phyloP scores from a whole-genome alignment of 78 protist species.

The Dictyostelium capitatum region DNA sequence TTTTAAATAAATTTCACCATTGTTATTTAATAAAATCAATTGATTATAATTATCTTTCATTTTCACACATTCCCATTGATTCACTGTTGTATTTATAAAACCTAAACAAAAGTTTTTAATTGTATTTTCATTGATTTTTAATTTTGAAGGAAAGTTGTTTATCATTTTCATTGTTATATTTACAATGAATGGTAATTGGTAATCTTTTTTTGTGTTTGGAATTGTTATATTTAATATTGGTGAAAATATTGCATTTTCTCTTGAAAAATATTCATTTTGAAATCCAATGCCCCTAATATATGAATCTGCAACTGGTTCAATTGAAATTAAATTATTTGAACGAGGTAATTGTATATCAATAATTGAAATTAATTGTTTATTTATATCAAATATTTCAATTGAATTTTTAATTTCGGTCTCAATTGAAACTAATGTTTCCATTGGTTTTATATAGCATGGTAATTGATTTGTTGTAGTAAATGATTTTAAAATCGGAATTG shows the following conservation, averaged over 20 bases:
- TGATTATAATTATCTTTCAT: background rate
- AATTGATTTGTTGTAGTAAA: background rate
- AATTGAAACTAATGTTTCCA: background rate
- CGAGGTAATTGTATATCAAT: background rate
- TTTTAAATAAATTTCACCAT: background rate
- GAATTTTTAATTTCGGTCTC: background rate
- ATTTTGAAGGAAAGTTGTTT: background rate
- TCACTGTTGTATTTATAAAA: background rate
- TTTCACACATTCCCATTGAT: constrained; percentile 48
- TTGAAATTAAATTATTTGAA: background rate
- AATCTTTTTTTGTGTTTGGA: background rate
- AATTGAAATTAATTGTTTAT: background rate
- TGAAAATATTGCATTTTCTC: constrained; percentile 6
- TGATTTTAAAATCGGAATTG: background rate
- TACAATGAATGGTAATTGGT: background rate
- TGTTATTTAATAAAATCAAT: background rate
- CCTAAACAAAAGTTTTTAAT: constrained; percentile 24
- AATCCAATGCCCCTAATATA: background rate
- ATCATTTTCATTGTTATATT: constrained; percentile 10
- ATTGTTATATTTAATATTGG: constrained; percentile 28
- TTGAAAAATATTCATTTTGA: background rate
- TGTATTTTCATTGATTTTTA: background rate
- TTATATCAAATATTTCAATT: background rate
- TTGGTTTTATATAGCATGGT: constrained; percentile 36
- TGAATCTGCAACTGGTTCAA: constrained; percentile 28